These are phyloP conservation scores for Lentinula guzmanii DNA, from an alignment of 768 basidiomycete genomes.

Conservation along the genomic window DNA sequence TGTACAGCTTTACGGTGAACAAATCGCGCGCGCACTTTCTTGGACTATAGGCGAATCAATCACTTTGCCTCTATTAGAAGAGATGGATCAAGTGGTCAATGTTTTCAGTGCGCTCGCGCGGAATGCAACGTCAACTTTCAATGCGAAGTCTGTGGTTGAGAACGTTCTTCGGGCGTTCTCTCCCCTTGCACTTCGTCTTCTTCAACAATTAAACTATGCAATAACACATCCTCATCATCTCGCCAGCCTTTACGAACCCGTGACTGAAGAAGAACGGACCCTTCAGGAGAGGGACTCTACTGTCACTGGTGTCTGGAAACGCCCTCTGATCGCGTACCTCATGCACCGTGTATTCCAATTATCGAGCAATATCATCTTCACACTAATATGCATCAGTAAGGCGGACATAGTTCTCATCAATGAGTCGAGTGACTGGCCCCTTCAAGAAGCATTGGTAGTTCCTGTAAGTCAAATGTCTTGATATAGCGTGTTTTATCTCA, in stretches of 20 bases:
- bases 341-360: conserved; percentile 68
- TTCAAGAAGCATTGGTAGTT: conserved; percentile 60
- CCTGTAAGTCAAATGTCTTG: conserved; percentile 46
- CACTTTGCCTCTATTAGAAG: conserved; percentile 72
- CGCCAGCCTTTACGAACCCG: conserved; percentile 72
- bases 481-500: neutral
- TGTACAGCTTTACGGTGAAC: conserved; percentile 78
- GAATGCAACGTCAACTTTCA: conserved; percentile 40
- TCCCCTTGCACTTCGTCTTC: conserved; percentile 58
- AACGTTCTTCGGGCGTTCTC: conserved; percentile 69
- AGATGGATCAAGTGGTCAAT: conserved; percentile 74
- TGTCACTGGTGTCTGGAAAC: conserved; percentile 55
- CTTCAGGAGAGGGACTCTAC: conserved; percentile 63
- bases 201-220: conserved; percentile 88
- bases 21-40: conserved; percentile 67
- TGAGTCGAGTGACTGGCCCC: conserved; percentile 67
- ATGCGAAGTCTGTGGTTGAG: conserved; percentile 44
- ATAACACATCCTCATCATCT: conserved; percentile 89
- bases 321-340: conserved; percentile 67
- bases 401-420: conserved; percentile 63
- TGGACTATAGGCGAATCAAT: conserved; percentile 81
- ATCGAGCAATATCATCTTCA: conserved; percentile 62
- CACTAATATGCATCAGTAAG: conserved; percentile 63
- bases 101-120: conserved; percentile 73
- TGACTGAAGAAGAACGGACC: conserved; percentile 67